Evolutionary conservation across 2,329 filamentous ascomycete genomes (phyloP).

Genomic region (Macroventuria anomochaeta): DNA sequence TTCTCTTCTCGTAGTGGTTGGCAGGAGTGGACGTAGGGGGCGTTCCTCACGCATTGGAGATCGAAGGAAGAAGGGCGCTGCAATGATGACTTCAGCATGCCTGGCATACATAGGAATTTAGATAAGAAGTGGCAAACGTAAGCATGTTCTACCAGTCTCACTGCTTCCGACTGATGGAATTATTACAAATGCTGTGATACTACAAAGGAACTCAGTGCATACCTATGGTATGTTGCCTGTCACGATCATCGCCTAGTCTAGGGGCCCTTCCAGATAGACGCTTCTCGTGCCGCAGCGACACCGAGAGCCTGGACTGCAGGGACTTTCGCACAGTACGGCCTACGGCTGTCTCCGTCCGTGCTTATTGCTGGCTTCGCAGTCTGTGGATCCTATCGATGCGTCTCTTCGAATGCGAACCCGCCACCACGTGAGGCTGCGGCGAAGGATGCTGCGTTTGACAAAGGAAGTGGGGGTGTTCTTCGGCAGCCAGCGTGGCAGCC

Average conservation of each 20-base stretch:
- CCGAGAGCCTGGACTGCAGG: not conserved
- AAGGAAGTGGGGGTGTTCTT: not conserved
- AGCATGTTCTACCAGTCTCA: not conserved
- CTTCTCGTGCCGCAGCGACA: conserved; percentile 2
- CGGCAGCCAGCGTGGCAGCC: not conserved
- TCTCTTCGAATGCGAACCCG: not conserved
- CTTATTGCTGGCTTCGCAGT: not conserved
- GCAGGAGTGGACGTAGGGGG: conserved; percentile 4
- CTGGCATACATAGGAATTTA: not conserved
- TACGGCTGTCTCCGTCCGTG: not conserved
- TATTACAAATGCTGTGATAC: not conserved
- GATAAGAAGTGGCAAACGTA: not conserved
- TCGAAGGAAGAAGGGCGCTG: not conserved
- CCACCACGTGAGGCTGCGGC: conserved; percentile 5
- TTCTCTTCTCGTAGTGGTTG: not conserved
- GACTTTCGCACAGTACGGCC: not conserved
- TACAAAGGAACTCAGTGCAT: not conserved
- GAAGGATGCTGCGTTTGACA: conserved; percentile 2
- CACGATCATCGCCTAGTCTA: not conserved
- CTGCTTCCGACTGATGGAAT: not conserved
- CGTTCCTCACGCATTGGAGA: conserved; percentile 5
- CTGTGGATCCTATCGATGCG: not conserved
- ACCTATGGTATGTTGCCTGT: not conserved
- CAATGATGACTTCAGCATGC: conserved; percentile 2
- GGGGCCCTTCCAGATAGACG: not conserved